Evolutionary conservation across 352 stramenopile genomes (phyloP).

Genomic region (Phytophthora idaei): DNA sequence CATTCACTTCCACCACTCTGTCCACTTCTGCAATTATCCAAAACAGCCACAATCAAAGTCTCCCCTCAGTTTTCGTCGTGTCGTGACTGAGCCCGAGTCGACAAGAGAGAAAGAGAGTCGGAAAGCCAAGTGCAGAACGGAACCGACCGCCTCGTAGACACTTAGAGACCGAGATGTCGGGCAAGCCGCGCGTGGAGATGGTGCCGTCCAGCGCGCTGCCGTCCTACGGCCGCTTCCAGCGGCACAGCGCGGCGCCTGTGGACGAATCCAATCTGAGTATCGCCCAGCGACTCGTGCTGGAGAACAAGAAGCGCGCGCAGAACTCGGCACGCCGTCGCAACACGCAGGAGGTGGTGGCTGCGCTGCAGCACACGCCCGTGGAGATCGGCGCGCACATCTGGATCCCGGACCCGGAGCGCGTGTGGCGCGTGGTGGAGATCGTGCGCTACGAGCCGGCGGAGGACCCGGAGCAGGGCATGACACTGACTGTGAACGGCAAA

Average conservation of each 20-base stretch:
- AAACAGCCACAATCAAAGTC: constrained; percentile 13
- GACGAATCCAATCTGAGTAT: constrained; percentile 72
- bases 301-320: constrained; percentile 81
- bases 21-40: constrained; percentile 10
- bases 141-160: constrained; percentile 12
- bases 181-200: constrained; percentile 64
- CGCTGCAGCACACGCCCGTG: constrained; percentile 70
- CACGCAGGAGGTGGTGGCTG: constrained; percentile 69
- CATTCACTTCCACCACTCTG: not conserved
- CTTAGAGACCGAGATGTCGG: constrained; percentile 25
- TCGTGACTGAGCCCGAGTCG: constrained; percentile 7
- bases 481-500: constrained; percentile 71
- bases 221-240: constrained; percentile 82
- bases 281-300: constrained; percentile 82
- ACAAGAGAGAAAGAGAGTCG: not conserved
- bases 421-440: constrained; percentile 88
- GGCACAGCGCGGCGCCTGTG: constrained; percentile 56
- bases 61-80: constrained; percentile 18
- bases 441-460: constrained; percentile 52
- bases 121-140: constrained; percentile 16
- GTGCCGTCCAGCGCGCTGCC: constrained; percentile 72
- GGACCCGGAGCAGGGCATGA: constrained; percentile 66
- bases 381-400: constrained; percentile 86
- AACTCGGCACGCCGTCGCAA: constrained; percentile 70
- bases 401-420: constrained; percentile 81